A percentile compares a stretch with the other conserved stretches of the same genome.
Conservation (phyloP, 768 basidiomycete species). For the Mycena kentingensis region DNA sequence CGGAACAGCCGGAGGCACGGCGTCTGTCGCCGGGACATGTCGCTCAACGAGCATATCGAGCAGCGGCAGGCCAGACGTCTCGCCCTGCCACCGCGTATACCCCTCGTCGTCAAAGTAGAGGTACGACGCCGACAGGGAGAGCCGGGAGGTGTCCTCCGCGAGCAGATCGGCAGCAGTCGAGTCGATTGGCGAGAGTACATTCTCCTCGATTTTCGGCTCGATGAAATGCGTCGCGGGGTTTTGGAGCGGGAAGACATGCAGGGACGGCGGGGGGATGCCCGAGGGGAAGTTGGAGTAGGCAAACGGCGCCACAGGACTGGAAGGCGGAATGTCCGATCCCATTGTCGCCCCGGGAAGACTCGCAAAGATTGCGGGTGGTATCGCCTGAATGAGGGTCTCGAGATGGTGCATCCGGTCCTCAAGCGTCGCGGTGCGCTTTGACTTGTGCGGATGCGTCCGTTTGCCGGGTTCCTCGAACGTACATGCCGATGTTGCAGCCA, state of each 20-base stretch:
- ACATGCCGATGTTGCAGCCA: conserved; percentile 79
- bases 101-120: conserved; percentile 88
- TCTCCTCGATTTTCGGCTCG: conserved; percentile 44
- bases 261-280: conserved; percentile 76
- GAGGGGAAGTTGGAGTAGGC: conserved; percentile 45
- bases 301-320: conserved; percentile 43
- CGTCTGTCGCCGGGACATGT: conserved; percentile 43
- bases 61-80: conserved; percentile 88
- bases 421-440: conserved; percentile 83
- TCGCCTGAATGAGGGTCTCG: conserved; percentile 81
- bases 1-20: conserved; percentile 27
- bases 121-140: conserved; percentile 75
- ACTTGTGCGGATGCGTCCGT: conserved; percentile 84
- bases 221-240: conserved; percentile 80
- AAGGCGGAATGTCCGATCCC: conserved; percentile 28
- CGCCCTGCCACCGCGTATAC: conserved; percentile 88
- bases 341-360: too few relatives aligned
- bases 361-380: conserved; percentile 80
- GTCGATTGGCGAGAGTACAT: conserved; percentile 40
- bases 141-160: conserved; percentile 59
- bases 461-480: conserved; percentile 89
- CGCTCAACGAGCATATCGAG: conserved; percentile 81
- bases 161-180: conserved; percentile 45
- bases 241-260: conserved; percentile 76
- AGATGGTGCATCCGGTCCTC: conserved; percentile 90